Evolutionary conservation across 208 protist genomes (phyloP), one percentile per base, ranked within the genome.

Genomic region (Wallacemonas sp.): DNA sequence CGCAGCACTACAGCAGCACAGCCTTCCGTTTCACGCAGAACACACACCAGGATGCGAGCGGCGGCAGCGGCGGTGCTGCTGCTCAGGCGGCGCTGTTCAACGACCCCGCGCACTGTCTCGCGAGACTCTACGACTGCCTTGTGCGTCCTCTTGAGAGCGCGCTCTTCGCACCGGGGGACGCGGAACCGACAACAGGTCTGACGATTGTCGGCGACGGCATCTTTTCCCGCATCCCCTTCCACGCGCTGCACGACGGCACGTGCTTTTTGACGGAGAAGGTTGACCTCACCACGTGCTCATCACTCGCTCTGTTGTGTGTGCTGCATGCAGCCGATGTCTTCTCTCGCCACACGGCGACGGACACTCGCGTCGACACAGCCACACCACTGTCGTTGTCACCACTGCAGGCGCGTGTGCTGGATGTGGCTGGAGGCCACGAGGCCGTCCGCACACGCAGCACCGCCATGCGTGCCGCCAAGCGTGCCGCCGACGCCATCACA

Each of bases 131-230:
- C 56, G 64, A 83, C 19, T 47, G 66, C 2, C 70, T 87, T 36
- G 41, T 87, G 29, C 21, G 44, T 4, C 81, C 81, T 1, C 27
- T 87, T 19, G 76, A 74, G 49, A n/a, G 33, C 17, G 4, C 29
- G 6, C 46, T 63, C 36, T 43, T 72, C 16, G n/a, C 65, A 5
- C 14, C 61, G 17, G 26, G 19, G 27, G 19, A 24, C 44, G 61
- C 1, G 2, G 33, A 29, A 4, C 71, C 33, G 2, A 34, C 55
- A 8, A 17, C 2, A 1, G 80, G 80, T 12, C n/a, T 87, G 21
- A 72, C 68, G 5, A 79, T 87, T 61, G 70, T 87, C 9, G 81
- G 65, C 29, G 81, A 87, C 38, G 81, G 81, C 62, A 60, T 83
- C 44, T 78, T 87, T 32, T 77, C 56, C 21, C 72, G 76, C 23